Evolutionary conservation across 495 filamentous ascomycete genomes (phyloP).

Genomic region (Tuber indicum): DNA sequence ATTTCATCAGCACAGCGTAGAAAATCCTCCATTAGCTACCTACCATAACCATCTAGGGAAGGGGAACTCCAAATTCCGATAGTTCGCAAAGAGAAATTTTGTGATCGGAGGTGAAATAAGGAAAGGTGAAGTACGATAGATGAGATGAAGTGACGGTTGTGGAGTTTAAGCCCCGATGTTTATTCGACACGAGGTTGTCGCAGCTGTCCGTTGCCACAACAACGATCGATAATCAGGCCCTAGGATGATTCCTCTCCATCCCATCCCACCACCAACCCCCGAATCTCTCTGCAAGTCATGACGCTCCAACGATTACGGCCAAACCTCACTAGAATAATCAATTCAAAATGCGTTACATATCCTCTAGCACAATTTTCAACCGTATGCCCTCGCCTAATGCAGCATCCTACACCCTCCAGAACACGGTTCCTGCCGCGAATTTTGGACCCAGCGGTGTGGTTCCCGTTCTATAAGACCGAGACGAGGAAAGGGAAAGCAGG

Average conservation of each 20-base stretch:
- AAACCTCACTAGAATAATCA: conserved; percentile 6
- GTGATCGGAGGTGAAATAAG: not conserved
- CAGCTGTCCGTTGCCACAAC: conserved; percentile 25
- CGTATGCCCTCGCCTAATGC: conserved; percentile 15
- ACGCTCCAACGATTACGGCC: conserved; percentile 20
- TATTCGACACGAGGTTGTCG: not conserved
- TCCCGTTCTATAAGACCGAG: conserved; percentile 12
- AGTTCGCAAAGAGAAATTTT: not conserved
- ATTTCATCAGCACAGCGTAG: not conserved
- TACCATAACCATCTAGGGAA: not conserved
- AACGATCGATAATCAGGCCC: conserved; percentile 19
- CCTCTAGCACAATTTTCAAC: conserved; percentile 17
- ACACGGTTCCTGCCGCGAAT: conserved; percentile 31
- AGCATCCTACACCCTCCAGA: conserved; percentile 21
- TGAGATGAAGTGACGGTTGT: not conserved
- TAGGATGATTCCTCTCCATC: not conserved
- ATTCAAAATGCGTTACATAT: not conserved
- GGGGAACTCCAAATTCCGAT: not conserved
- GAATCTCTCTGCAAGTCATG: conserved; percentile 10
- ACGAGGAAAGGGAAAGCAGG: conserved; percentile 45
- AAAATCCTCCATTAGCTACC: not conserved
- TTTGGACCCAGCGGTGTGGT: conserved; percentile 28
- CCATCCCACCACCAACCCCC: conserved; percentile 11
- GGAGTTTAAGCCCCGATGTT: not conserved
- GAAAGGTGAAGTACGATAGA: not conserved